Percentiles rank a stretch among this genome's conserved stretches.
Conservation (phyloP, 2,329 filamentous ascomycete genomes). For the Pyrenochaeta sp. region DNA sequence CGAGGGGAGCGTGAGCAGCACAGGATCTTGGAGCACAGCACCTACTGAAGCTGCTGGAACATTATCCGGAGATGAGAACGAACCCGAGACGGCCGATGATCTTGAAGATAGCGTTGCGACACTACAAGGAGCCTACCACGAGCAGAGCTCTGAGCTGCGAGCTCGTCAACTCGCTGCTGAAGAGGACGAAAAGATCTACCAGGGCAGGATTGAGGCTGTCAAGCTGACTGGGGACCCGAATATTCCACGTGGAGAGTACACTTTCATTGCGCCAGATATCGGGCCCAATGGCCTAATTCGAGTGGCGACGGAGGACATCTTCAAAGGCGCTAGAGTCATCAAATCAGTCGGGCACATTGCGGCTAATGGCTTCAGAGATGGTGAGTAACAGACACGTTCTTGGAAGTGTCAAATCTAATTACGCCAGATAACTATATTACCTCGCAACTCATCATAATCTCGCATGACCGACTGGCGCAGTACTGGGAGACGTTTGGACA, state of each 20-base stretch:
- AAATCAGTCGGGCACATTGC: conserved; percentile 81
- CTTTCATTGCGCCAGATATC: conserved; percentile 82
- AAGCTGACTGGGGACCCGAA: conserved; percentile 94
- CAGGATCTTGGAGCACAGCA: conserved; percentile 41
- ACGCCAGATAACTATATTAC: conserved; percentile 73
- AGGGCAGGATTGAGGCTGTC: conserved; percentile 78
- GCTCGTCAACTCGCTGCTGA: background rate
- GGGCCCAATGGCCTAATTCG: conserved; percentile 70
- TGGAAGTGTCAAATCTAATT: background rate
- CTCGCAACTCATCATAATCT: conserved; percentile 79
- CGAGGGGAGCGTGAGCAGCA: conserved; percentile 38
- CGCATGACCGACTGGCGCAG: conserved; percentile 78
- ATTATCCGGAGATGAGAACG: conserved; percentile 15
- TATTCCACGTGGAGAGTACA: conserved; percentile 83
- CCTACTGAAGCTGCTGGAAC: conserved; percentile 29
- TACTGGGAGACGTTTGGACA: conserved; percentile 73
- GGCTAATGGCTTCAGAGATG: conserved; percentile 71
- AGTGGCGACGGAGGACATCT: conserved; percentile 70
- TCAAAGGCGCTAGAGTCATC: conserved; percentile 77
- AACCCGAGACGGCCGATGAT: conserved; percentile 21
- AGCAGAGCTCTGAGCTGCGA: background rate
- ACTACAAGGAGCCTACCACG: conserved; percentile 20
- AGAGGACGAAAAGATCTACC: conserved; percentile 56
- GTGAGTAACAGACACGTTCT: too few relatives aligned
- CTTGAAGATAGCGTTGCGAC: conserved; percentile 53